Conservation (phyloP, 2,329 filamentous ascomycete species). For the Aspergillus udagawae region DNA sequence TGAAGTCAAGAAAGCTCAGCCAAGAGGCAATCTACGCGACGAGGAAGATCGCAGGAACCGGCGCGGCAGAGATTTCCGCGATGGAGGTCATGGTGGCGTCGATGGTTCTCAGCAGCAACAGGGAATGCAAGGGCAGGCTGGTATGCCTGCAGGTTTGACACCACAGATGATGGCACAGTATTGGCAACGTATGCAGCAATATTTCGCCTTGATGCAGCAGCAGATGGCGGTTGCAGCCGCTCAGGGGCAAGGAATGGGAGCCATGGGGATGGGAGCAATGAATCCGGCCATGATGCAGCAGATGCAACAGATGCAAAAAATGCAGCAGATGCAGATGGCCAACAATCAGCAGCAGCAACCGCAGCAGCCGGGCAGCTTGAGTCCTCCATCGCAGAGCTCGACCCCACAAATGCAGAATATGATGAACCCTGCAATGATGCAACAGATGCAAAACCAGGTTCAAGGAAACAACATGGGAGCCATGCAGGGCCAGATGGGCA, state of each 20-base stretch:
- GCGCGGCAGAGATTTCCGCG: conserved; percentile 39
- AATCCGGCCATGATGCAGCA: conserved; percentile 73
- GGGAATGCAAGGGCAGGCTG: conserved; percentile 40
- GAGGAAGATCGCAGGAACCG: conserved; percentile 67
- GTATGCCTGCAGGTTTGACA: conserved; percentile 65
- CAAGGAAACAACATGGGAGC: conserved; percentile 17
- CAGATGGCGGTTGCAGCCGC: conserved; percentile 62
- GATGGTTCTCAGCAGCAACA: conserved; percentile 45
- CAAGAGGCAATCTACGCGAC: conserved; percentile 87
- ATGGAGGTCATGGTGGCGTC: conserved; percentile 34
- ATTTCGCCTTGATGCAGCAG: conserved; percentile 91
- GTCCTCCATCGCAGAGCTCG: conserved; percentile 33
- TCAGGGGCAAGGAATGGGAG: conserved; percentile 40
- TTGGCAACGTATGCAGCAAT: conserved; percentile 97
- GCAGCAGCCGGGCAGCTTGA: conserved; percentile 30
- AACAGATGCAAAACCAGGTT: conserved; percentile 50
- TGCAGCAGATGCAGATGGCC: conserved; percentile 49
- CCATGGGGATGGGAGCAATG: conserved; percentile 62
- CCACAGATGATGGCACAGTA: conserved; percentile 98
- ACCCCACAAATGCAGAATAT: conserved; percentile 56
- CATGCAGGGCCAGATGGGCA: conserved; percentile 37
- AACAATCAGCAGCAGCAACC: conserved; percentile 28
- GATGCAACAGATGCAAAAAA: conserved; percentile 63
- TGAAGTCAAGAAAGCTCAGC: conserved; percentile 97
- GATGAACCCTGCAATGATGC: conserved; percentile 71